Percentiles rank a stretch among this genome's conserved stretches.
These are phyloP conservation scores for Penicillium fuscoglaucum DNA, from an alignment of 2,329 filamentous ascomycete species.

Conservation along the genomic window DNA sequence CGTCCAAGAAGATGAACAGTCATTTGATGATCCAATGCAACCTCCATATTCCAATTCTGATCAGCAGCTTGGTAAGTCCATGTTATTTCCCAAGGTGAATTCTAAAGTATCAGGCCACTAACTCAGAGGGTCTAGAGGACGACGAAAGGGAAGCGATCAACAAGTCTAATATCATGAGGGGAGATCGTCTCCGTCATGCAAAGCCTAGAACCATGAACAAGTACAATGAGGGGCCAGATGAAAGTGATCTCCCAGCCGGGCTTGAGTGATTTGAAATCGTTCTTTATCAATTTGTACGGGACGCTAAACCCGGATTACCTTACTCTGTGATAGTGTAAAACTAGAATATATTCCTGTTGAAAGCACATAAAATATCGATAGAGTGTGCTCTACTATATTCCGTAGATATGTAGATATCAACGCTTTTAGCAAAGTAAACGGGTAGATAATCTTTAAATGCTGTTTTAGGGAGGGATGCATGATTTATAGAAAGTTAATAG, in stretches of 20 bases:
- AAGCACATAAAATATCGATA: not conserved
- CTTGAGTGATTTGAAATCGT: not conserved
- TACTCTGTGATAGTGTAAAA: not conserved
- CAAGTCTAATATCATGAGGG: slow-evolving; percentile 25
- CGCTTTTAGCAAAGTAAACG: no score
- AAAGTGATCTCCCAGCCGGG: slow-evolving; percentile 20
- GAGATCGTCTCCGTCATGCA: slow-evolving; percentile 26
- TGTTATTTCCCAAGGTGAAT: not conserved
- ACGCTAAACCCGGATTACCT: not conserved
- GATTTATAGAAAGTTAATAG: no score
- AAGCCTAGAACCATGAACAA: slow-evolving; percentile 22
- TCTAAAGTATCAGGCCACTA: not conserved
- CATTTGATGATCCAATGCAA: slow-evolving; percentile 32
- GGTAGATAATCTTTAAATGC: no score
- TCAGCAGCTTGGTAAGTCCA: slow-evolving; percentile 32
- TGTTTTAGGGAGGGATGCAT: no score
- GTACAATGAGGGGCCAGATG: slow-evolving; percentile 27
- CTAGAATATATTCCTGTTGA: not conserved
- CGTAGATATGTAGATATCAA: not conserved
- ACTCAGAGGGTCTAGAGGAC: not conserved
- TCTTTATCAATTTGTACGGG: not conserved
- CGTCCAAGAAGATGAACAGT: slow-evolving; percentile 26
- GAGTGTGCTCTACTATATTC: not conserved
- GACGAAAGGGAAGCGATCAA: slow-evolving; percentile 28
- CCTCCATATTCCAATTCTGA: slow-evolving; percentile 31